These are phyloP conservation scores for Bipolaris sorokiniana DNA, from an alignment of 2,329 filamentous ascomycete species.

Conservation along the genomic window DNA sequence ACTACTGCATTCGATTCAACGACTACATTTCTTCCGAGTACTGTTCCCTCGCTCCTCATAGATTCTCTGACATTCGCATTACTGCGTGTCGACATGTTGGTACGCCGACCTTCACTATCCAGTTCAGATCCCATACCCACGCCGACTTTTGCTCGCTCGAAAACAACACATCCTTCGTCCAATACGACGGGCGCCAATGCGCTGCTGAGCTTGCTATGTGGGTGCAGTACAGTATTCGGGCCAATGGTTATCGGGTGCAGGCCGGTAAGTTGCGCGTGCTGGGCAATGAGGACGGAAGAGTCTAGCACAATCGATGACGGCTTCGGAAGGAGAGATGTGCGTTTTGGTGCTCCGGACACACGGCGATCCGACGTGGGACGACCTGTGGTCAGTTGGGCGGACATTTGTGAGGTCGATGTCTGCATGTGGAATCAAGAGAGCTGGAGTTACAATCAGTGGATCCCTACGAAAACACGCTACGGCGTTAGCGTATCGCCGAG, in stretches of 20 bases:
- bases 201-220: constrained; percentile 66
- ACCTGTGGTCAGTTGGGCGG: constrained; percentile 25
- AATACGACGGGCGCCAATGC: constrained; percentile 52
- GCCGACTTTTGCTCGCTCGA: constrained; percentile 65
- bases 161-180: constrained; percentile 70
- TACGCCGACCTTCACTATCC: constrained; percentile 23
- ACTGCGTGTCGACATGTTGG: constrained; percentile 19
- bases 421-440: background rate
- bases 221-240: constrained; percentile 82
- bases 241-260: constrained; percentile 79
- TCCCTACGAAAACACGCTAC: constrained; percentile 7
- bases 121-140: constrained; percentile 35
- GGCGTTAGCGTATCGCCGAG: constrained; percentile 13
- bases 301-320: constrained; percentile 52
- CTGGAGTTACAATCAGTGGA: background rate
- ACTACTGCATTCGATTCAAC: constrained; percentile 54
- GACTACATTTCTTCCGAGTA: constrained; percentile 51
- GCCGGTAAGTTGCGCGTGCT: constrained; percentile 64
- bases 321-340: constrained; percentile 46
- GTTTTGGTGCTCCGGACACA: constrained; percentile 43
- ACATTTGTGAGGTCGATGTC: constrained; percentile 19
- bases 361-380: constrained; percentile 34
- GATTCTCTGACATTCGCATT: constrained; percentile 20
- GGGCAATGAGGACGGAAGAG: constrained; percentile 55
- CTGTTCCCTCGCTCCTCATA: constrained; percentile 39